A percentile compares a stretch with the other conserved stretches of the same genome.
Conservation (phyloP, 2,329 filamentous ascomycete species). For the Ascocoryne sarcoides region DNA sequence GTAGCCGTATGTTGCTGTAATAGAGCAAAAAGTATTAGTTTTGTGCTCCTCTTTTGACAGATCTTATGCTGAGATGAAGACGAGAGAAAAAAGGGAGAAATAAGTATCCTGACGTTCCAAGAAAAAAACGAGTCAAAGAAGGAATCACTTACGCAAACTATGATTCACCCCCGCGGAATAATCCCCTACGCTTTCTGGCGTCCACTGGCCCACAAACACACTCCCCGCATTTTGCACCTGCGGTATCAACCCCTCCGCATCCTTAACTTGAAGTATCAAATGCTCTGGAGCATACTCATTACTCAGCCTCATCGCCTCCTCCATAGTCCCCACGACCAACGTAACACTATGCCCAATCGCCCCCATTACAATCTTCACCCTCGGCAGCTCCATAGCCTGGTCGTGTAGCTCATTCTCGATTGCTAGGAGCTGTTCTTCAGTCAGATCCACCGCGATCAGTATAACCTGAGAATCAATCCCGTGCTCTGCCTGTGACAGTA, state of each 20-base stretch:
- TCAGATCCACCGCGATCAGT: conserved; percentile 74
- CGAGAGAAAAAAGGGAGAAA: background rate
- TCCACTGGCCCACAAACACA: conserved; percentile 94
- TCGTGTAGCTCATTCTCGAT: conserved; percentile 88
- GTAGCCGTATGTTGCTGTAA: conserved; percentile 85
- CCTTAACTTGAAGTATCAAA: conserved; percentile 78
- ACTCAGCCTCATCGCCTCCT: conserved; percentile 72
- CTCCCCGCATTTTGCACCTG: conserved; percentile 88
- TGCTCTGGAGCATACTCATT: conserved; percentile 96
- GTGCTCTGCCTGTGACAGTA: conserved; percentile 93
- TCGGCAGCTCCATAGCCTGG: conserved; percentile 78
- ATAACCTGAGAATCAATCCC: conserved; percentile 95
- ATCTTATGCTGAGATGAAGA: too few species aligned
- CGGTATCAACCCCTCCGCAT: conserved; percentile 66
- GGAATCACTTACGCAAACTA: conserved; percentile 74
- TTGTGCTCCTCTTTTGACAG: background rate
- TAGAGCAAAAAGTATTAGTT: background rate
- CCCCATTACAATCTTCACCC: conserved; percentile 86
- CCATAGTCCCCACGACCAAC: conserved; percentile 60
- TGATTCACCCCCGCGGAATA: conserved; percentile 98
- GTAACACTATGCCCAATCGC: conserved; percentile 89
- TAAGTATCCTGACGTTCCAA: background rate
- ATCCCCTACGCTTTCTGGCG: conserved; percentile 93
- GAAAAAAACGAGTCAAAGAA: conserved; percentile 1
- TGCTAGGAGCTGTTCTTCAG: conserved; percentile 61